These are phyloP conservation scores for Aspergillus homomorphus DNA, from an alignment of 495 filamentous ascomycete genomes.

Conservation along the genomic window DNA sequence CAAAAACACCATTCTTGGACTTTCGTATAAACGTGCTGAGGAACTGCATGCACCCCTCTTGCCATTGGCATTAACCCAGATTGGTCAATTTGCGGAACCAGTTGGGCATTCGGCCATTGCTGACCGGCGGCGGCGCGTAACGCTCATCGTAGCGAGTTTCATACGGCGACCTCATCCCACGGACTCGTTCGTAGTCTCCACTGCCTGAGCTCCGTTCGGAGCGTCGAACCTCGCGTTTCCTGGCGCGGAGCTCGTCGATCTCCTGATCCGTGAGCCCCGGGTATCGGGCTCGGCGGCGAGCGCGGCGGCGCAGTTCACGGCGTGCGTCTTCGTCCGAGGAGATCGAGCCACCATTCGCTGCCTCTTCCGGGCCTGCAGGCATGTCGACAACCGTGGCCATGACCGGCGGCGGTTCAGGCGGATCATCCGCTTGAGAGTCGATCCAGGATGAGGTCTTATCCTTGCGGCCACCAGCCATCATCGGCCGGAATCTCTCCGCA, in stretches of 20 bases:
- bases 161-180: constrained; percentile 26
- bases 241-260: constrained; percentile 35
- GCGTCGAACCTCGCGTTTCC: constrained; percentile 31
- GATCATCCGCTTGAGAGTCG: constrained; percentile 51
- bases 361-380: constrained; percentile 37
- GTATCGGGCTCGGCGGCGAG: constrained; percentile 38
- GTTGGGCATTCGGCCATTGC: constrained; percentile 40
- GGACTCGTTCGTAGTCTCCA: constrained; percentile 43
- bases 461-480: constrained; percentile 34
- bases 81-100: constrained; percentile 50
- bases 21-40: background rate
- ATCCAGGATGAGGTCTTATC: constrained; percentile 63
- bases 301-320: constrained; percentile 35
- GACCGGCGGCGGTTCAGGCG: constrained; percentile 56
- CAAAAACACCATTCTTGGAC: no score
- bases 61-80: constrained; percentile 24
- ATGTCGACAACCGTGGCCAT: constrained; percentile 54
- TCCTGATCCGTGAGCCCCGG: constrained; percentile 40
- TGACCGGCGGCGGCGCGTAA: constrained; percentile 24
- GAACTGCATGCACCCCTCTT: background rate
- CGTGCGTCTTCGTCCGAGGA: constrained; percentile 44
- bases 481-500: constrained; percentile 14
- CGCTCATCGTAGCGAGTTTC: constrained; percentile 25
- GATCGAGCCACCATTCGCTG: constrained; percentile 32
- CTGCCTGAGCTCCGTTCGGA: constrained; percentile 38